These are phyloP conservation scores for Penstemon eatonii DNA, from an alignment of 257 asterid species.

Conservation along the genomic window DNA sequence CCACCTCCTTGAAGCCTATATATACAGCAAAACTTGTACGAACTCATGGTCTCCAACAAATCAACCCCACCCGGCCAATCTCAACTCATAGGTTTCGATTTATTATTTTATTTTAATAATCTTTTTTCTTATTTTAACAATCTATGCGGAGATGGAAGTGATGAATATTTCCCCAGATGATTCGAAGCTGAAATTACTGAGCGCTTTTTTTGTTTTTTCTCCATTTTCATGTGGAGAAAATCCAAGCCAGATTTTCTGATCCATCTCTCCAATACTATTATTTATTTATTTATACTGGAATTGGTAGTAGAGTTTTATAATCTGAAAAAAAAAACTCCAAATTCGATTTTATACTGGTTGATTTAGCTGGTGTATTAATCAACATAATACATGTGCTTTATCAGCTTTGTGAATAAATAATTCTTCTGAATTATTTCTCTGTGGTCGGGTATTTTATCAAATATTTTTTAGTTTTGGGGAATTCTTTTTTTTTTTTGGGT, in stretches of 20 bases:
- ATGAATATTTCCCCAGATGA: constrained; percentile 88
- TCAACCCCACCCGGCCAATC: background rate
- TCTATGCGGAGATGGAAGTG: constrained; percentile 55
- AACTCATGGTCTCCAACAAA: too few species aligned
- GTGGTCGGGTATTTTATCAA: background rate
- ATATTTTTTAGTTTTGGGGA: background rate
- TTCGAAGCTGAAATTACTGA: constrained; percentile 83
- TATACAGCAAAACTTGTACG: background rate
- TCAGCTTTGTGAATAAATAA: too few species aligned
- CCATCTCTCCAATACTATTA: constrained; percentile 28
- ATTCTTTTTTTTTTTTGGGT: background rate
- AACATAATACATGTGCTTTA: too few species aligned
- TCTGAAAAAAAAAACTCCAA: too few species aligned
- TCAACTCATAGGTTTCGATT: background rate
- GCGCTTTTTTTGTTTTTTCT: constrained; percentile 49
- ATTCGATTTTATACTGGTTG: too few species aligned
- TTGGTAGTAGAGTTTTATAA: background rate
- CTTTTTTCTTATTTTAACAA: background rate
- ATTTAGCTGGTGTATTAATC: too few species aligned
- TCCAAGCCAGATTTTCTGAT: constrained; percentile 79
- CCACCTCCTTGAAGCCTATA: constrained; percentile 26
- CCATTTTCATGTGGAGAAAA: constrained; percentile 33
- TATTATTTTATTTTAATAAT: background rate
- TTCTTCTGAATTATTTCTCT: too few species aligned
- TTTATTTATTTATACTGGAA: background rate